A percentile compares a stretch with the other conserved stretches of the same genome.
Conservation (phyloP, 225 moss, liverwort and hornwort species). For the Polytrichum commune region DNA sequence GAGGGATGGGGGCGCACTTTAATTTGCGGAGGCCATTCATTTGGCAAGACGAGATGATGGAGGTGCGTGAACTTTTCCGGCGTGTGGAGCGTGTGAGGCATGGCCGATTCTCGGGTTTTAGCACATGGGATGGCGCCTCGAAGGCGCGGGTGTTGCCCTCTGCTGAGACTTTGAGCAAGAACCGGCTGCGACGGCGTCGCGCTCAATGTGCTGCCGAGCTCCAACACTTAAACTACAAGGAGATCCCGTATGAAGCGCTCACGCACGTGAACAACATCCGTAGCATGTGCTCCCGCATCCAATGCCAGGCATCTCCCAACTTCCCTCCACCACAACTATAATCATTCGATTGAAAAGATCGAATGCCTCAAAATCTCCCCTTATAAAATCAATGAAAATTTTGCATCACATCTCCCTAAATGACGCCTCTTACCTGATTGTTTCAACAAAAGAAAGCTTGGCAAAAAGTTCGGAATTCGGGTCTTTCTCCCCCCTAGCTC, state of each 20-base stretch:
- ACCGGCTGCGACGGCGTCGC: slow-evolving; percentile 53
- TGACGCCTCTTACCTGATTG: no score
- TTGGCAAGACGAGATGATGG: slow-evolving; percentile 93
- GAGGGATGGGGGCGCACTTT: slow-evolving; percentile 16
- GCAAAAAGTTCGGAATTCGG: no score
- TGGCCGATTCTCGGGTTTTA: slow-evolving; percentile 72
- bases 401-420: no score
- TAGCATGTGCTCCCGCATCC: slow-evolving; percentile 82
- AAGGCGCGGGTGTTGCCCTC: slow-evolving; percentile 29
- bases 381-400: no score
- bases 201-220: slow-evolving; percentile 56
- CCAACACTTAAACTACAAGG: slow-evolving; percentile 69
- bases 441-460: no score
- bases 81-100: slow-evolving; percentile 58
- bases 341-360: no score
- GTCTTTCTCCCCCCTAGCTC: no score
- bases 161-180: slow-evolving; percentile 64
- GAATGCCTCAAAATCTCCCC: no score
- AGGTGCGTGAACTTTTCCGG: slow-evolving; percentile 69
- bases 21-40: slow-evolving; percentile 49
- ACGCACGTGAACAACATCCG: slow-evolving; percentile 79
- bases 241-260: slow-evolving; percentile 76
- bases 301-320: slow-evolving; percentile 41
- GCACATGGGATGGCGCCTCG: slow-evolving; percentile 54
- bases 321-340: background rate